Conservation (phyloP, 2,329 filamentous ascomycete genomes). For the Ilyonectria robusta region DNA sequence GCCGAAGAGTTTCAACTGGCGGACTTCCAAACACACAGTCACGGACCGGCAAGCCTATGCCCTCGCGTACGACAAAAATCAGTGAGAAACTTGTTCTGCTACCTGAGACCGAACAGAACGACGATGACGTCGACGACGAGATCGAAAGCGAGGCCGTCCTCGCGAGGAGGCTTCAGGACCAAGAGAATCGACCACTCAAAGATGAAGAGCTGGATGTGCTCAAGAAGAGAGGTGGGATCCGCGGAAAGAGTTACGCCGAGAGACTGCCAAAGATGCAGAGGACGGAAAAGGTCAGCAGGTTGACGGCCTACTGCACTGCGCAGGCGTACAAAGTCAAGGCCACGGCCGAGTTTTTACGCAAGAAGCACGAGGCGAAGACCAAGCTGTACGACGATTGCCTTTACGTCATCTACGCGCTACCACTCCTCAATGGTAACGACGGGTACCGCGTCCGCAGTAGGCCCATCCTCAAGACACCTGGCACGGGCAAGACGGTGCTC, state of each 20-base stretch:
- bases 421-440: slow-evolving; percentile 86
- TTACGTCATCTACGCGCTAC: slow-evolving; percentile 95
- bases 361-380: slow-evolving; percentile 89
- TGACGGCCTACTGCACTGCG: slow-evolving; percentile 97
- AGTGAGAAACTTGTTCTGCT: slow-evolving; percentile 97
- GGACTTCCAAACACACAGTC: slow-evolving; percentile 58
- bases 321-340: slow-evolving; percentile 92
- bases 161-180: slow-evolving; percentile 61
- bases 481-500: slow-evolving; percentile 87
- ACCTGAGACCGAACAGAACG: slow-evolving; percentile 81
- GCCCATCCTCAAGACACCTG: slow-evolving; percentile 91
- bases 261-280: slow-evolving; percentile 89
- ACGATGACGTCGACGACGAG: slow-evolving; percentile 71
- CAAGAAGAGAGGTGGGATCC: slow-evolving; percentile 72
- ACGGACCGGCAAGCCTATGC: slow-evolving; percentile 73
- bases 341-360: slow-evolving; percentile 90
- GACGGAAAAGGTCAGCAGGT: slow-evolving; percentile 87
- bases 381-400: slow-evolving; percentile 99
- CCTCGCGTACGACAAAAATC: slow-evolving; percentile 91
- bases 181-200: slow-evolving; percentile 74
- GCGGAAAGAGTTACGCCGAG: slow-evolving; percentile 93
- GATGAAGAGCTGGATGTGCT: slow-evolving; percentile 78
- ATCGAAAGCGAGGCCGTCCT: slow-evolving; percentile 60
- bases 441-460: slow-evolving; percentile 92
- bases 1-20: slow-evolving; percentile 52